Conservation (phyloP, 2,329 filamentous ascomycete genomes). For the Aureobasidium musti region DNA sequence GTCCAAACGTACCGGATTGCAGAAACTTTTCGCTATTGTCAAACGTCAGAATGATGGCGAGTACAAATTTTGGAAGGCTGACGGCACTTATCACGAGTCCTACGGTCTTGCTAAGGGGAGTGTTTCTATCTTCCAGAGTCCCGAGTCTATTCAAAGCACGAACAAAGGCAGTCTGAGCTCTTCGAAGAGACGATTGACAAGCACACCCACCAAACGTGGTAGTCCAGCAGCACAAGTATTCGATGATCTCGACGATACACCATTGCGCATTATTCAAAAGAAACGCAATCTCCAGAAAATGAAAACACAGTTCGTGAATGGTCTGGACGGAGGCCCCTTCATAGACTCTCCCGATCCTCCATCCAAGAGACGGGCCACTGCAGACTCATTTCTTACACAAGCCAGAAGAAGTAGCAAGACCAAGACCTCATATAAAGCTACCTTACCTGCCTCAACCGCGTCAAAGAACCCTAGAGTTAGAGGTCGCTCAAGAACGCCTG, state of each 20-base stretch:
- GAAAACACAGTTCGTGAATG: not conserved
- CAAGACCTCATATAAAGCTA: not conserved
- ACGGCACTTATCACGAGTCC: not conserved
- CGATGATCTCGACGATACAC: not conserved
- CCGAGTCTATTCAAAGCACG: not conserved
- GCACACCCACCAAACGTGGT: not conserved
- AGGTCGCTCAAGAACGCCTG: not conserved
- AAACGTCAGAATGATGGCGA: slow-evolving; percentile 3
- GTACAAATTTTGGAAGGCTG: slow-evolving; percentile 1
- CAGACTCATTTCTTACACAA: not conserved
- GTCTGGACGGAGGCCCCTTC: not conserved
- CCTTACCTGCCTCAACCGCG: no score
- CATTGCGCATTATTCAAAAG: not conserved
- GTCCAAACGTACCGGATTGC: not conserved
- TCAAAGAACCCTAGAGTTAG: not conserved
- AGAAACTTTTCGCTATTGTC: slow-evolving; percentile 13
- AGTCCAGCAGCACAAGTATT: not conserved
- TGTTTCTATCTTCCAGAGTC: not conserved
- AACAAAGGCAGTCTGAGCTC: not conserved
- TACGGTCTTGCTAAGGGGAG: slow-evolving; percentile 8
- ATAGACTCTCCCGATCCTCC: not conserved
- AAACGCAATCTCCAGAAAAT: not conserved
- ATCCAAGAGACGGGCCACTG: not conserved
- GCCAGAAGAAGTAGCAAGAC: no score
- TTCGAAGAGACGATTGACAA: not conserved